Evolutionary conservation across 768 basidiomycete species (phyloP), one percentile per base, ranked within the genome.

Genomic region (Leccinellum albellum): DNA sequence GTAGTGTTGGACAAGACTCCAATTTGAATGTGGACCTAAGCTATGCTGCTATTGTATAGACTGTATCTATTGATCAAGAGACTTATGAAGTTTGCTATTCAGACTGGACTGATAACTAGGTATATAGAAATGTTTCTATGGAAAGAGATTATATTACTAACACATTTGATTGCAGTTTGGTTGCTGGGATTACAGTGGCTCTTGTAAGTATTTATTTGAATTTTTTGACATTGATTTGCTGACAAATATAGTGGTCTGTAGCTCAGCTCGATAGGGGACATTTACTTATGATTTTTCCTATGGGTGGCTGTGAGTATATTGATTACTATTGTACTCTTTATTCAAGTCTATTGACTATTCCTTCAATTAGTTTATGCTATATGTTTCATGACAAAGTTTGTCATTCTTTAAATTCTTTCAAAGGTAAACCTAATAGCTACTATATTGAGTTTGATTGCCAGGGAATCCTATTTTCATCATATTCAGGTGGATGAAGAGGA

Each of bases 301-400:
- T 61, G 45, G 64, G 71, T 48, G 50, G 64, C 4, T 50, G 69
- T 70, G n/a, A 61, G 69, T 56, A 6, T 8, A 48, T 17, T 45
- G 4, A 17, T 44, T 26, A 10, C 10, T 1, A 32, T 23, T 29
- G 4, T 1, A 28, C 33, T 28, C 0, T 31, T 50, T 9, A 13
- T n/a, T n/a, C n/a, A n/a, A n/a, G n/a, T n/a, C n/a, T n/a, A n/a
- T 2, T 23, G 26, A 52, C 0, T 9, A 21, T 55, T n/a, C n/a
- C n/a, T n/a, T 44, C 13, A 32, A 48, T 47, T 7, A 70, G 69
- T 71, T 33, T 70, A 70, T 60, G 64, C 66, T 28, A 21, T 21
- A 44, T 70, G 71, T 29, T 53, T 70, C 2, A 70, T 70, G 61
- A 53, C 69, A 20, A 70, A 71, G 69, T 71, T 14, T 51, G 69